A percentile compares a stretch with the other conserved stretches of the same genome.
These are phyloP conservation scores for Carex littledalei DNA, from an alignment of 176 grass and related monocot genomes.

Conservation along the genomic window DNA sequence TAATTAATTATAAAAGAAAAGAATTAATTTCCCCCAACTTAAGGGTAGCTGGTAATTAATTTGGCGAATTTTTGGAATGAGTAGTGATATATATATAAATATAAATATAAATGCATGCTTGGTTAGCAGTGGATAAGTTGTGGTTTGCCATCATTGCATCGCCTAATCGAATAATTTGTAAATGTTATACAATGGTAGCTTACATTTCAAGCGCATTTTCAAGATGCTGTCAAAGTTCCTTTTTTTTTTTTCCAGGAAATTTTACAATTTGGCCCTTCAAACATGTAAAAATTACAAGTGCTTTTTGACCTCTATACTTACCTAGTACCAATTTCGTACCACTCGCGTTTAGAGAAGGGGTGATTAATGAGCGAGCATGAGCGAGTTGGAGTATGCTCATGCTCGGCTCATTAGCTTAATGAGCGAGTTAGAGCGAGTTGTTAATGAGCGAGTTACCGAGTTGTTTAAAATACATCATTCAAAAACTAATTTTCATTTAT, in stretches of 20 bases:
- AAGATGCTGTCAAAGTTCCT: constrained; percentile 35
- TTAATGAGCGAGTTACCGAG: too few relatives aligned
- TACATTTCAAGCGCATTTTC: constrained; percentile 77
- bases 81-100: neutral
- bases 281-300: neutral
- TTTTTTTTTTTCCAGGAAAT: neutral
- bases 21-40: neutral
- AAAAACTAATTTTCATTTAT: too few relatives aligned
- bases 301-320: too few relatives aligned
- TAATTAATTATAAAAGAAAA: neutral
- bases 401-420: too few relatives aligned
- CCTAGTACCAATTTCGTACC: too few relatives aligned
- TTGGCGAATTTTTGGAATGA: neutral
- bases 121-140: neutral
- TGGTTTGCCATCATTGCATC: constrained; percentile 11
- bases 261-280: constrained; percentile 4
- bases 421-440: too few relatives aligned
- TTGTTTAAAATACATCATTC: too few relatives aligned
- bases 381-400: too few relatives aligned
- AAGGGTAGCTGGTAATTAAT: neutral
- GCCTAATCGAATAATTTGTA: constrained; percentile 34
- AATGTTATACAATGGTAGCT: constrained; percentile 53
- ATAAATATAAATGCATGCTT: too few relatives aligned
- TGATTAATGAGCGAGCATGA: too few relatives aligned
- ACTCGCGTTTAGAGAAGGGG: too few relatives aligned